Evolutionary conservation across 2,329 filamentous ascomycete species (phyloP).

Genomic region (Xylariaceae sp.): DNA sequence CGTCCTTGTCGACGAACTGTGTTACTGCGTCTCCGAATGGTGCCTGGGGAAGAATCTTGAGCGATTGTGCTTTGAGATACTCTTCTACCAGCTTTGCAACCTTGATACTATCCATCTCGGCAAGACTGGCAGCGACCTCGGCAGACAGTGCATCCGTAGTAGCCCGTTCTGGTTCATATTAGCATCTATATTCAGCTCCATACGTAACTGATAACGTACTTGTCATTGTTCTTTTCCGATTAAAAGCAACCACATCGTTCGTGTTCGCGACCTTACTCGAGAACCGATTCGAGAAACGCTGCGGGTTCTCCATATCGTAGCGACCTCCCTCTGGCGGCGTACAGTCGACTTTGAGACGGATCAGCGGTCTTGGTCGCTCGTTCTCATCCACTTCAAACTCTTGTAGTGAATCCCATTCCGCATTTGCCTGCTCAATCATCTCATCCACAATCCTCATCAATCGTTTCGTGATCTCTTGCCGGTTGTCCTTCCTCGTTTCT

Average conservation of each 20-base stretch:
- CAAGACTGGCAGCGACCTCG: conserved; percentile 56
- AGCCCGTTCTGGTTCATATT: conserved; percentile 26
- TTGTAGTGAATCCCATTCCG: conserved; percentile 76
- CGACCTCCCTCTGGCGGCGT: conserved; percentile 76
- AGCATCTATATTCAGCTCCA: conserved; percentile 7
- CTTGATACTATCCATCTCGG: conserved; percentile 67
- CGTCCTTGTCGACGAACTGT: conserved; percentile 91
- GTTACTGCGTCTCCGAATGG: conserved; percentile 89
- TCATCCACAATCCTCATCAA: conserved; percentile 75
- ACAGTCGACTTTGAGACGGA: conserved; percentile 87
- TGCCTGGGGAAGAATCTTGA: conserved; percentile 89
- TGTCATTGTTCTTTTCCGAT: conserved; percentile 72
- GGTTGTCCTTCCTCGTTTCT: conserved; percentile 76
- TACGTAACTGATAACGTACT: conserved; percentile 33
- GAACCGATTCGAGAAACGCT: conserved; percentile 92
- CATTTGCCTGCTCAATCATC: conserved; percentile 78
- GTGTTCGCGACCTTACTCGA: conserved; percentile 86
- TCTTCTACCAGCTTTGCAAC: conserved; percentile 86
- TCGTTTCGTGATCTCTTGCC: conserved; percentile 70
- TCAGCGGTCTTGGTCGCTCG: conserved; percentile 68
- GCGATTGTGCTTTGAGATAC: conserved; percentile 81
- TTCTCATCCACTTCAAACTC: conserved; percentile 55
- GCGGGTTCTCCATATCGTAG: conserved; percentile 91
- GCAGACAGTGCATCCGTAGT: conserved; percentile 57
- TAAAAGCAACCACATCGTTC: conserved; percentile 89